Percentiles rank a stretch among this genome's conserved stretches.
These are phyloP conservation scores for Allium sativum DNA, from an alignment of 106 monocot genomes.

Conservation along the genomic window DNA sequence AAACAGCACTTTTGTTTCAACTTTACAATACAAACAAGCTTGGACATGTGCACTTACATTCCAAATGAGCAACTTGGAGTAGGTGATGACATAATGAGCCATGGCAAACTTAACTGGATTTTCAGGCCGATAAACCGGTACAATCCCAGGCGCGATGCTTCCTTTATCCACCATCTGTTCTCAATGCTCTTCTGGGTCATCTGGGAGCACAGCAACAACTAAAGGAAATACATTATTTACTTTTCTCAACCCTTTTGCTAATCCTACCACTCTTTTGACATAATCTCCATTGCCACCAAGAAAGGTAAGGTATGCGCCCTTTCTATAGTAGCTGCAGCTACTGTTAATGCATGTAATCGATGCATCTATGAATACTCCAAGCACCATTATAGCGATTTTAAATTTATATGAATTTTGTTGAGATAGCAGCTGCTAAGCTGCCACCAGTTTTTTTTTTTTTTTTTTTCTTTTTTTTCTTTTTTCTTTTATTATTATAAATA, in stretches of 20 bases:
- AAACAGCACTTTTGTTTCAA: no score
- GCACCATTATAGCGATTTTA: conserved; percentile 3
- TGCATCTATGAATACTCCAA: background rate
- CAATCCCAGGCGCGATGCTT: conserved; percentile 15
- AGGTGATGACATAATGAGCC: conserved; percentile 34
- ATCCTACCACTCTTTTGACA: conserved; percentile 26
- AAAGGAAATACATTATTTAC: conserved; percentile 17
- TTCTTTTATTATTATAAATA: background rate
- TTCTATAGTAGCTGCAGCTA: background rate
- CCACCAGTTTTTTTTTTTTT: background rate
- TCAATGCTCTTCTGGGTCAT: conserved; percentile 29
- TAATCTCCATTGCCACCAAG: conserved; percentile 31
- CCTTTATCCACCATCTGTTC: conserved; percentile 12
- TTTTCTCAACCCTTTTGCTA: conserved; percentile 32
- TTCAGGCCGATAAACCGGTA: conserved; percentile 23
- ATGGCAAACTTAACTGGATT: conserved; percentile 28
- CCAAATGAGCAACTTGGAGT: conserved; percentile 37
- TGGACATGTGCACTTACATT: conserved; percentile 9
- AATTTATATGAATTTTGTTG: background rate
- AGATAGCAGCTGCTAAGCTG: conserved; percentile 1
- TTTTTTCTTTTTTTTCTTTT: background rate
- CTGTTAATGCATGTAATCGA: background rate
- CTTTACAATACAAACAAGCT: background rate
- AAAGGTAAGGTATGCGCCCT: conserved; percentile 28
- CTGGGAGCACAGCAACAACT: conserved; percentile 19